A percentile compares a stretch with the other conserved stretches of the same genome.
Evolutionary conservation across 176 grass and related monocot genomes (phyloP).

Genomic region (Cenchrus americanus): DNA sequence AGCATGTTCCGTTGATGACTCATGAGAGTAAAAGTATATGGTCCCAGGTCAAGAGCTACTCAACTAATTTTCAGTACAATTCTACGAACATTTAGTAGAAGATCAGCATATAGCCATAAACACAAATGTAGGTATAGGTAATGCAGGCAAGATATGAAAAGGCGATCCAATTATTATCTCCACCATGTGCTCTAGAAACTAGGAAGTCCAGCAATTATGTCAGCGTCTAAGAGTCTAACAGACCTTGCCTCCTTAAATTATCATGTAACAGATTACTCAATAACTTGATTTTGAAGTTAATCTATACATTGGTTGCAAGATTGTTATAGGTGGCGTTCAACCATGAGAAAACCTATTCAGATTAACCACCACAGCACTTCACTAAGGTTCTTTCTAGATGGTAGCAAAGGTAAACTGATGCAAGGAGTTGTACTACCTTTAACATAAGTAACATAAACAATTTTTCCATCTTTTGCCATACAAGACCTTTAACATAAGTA

Average conservation of each 20-base stretch:
- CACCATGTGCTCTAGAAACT: slow-evolving; percentile 33
- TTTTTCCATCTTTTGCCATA: slow-evolving; percentile 10
- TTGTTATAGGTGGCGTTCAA: slow-evolving; percentile 29
- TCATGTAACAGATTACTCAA: slow-evolving; percentile 34
- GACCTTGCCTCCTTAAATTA: slow-evolving; percentile 32
- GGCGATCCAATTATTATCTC: slow-evolving; percentile 37
- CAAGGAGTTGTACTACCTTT: slow-evolving; percentile 16
- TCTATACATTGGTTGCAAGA: slow-evolving; percentile 31
- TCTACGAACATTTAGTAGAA: slow-evolving; percentile 23
- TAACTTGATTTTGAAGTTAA: slow-evolving; percentile 16
- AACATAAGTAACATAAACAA: slow-evolving; percentile 20
- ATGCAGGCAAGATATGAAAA: slow-evolving; percentile 32
- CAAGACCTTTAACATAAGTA: slow-evolving; percentile 28
- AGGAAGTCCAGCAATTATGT: slow-evolving; percentile 24
- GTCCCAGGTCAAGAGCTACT: slow-evolving; percentile 34
- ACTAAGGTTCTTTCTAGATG: slow-evolving; percentile 39
- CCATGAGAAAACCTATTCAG: slow-evolving; percentile 29
- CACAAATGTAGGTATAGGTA: slow-evolving; percentile 35
- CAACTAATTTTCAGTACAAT: slow-evolving; percentile 29
- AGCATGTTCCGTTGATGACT: background rate
- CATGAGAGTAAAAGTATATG: slow-evolving; percentile 26
- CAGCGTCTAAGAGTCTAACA: slow-evolving; percentile 37
- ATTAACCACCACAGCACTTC: slow-evolving; percentile 17
- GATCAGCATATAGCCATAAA: slow-evolving; percentile 25
- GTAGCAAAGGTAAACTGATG: slow-evolving; percentile 33